phyloP scores from a whole-genome alignment of 768 basidiomycete genomes.

The Rhizopogon vinicolor region DNA sequence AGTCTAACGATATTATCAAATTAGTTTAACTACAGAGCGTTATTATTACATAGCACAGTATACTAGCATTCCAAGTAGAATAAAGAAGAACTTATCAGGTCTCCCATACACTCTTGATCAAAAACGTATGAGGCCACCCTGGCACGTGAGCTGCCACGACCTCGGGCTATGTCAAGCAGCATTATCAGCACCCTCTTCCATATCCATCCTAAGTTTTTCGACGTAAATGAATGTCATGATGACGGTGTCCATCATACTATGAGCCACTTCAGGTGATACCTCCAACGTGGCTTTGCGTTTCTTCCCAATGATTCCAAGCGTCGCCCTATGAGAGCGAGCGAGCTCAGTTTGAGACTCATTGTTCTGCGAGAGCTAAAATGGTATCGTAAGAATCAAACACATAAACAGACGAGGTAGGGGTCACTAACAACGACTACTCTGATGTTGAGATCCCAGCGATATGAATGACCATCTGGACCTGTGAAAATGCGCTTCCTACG shows the following conservation, averaged over 20 bases:
- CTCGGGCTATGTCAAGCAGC: not conserved
- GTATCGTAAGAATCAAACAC: too few relatives aligned
- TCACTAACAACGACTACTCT: constrained; percentile 8
- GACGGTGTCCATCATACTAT: constrained; percentile 21
- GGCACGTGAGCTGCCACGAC: too few relatives aligned
- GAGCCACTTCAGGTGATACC: constrained; percentile 13
- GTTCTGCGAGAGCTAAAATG: constrained; percentile 6
- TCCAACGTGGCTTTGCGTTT: constrained; percentile 15
- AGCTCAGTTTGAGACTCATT: constrained; percentile 11
- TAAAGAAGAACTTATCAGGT: too few relatives aligned
- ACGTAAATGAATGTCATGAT: constrained; percentile 20
- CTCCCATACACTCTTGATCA: too few relatives aligned
- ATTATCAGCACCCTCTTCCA: constrained; percentile 5
- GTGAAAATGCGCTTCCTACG: too few relatives aligned
- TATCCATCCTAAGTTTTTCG: constrained; percentile 13
- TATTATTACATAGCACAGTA: too few relatives aligned
- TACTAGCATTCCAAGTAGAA: too few relatives aligned
- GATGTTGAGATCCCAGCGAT: constrained; percentile 1
- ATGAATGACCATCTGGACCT: not conserved
- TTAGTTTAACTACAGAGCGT: too few relatives aligned
- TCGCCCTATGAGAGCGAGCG: constrained; percentile 13
- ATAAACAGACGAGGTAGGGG: too few relatives aligned
- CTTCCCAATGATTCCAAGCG: constrained; percentile 3
- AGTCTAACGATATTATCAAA: too few relatives aligned
- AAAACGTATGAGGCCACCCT: too few relatives aligned